These are phyloP conservation scores for Akebia trifoliata DNA, from an alignment of 164 flowering plant species.

Conservation along the genomic window DNA sequence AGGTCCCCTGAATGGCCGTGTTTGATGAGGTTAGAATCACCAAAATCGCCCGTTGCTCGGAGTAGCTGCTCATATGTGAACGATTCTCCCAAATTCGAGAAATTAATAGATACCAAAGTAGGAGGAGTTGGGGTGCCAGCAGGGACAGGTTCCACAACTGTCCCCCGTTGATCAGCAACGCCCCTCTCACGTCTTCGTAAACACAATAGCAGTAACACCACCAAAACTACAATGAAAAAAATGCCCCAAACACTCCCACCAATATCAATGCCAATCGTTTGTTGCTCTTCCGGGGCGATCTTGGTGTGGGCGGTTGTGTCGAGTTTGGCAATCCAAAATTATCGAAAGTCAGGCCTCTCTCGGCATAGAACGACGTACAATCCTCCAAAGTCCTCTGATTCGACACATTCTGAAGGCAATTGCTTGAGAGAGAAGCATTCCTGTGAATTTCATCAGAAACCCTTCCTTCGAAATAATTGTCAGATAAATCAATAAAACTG, in stretches of 20 bases:
- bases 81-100: slow-evolving; percentile 58
- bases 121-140: slow-evolving; percentile 27
- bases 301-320: slow-evolving; percentile 24
- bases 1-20: slow-evolving; percentile 93
- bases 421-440: slow-evolving; percentile 41
- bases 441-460: slow-evolving; percentile 27
- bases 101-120: slow-evolving; percentile 39
- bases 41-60: slow-evolving; percentile 60
- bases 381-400: slow-evolving; percentile 51
- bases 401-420: slow-evolving; percentile 60
- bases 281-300: slow-evolving; percentile 26
- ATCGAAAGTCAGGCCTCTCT: slow-evolving; percentile 53
- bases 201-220: slow-evolving; percentile 30
- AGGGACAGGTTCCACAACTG: slow-evolving; percentile 48
- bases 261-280: slow-evolving; percentile 36
- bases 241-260: slow-evolving; percentile 71
- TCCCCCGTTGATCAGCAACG: slow-evolving; percentile 40
- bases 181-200: slow-evolving; percentile 32
- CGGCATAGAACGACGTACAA: slow-evolving; percentile 58
- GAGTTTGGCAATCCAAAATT: slow-evolving; percentile 55
- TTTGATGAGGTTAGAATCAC: slow-evolving; percentile 69
- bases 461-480: slow-evolving; percentile 62
- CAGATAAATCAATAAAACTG: slow-evolving; percentile 45
- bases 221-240: slow-evolving; percentile 45
- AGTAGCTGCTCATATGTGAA: slow-evolving; percentile 77